Conservation (phyloP, 345 rosid genomes). For the Syzygium aromaticum region DNA sequence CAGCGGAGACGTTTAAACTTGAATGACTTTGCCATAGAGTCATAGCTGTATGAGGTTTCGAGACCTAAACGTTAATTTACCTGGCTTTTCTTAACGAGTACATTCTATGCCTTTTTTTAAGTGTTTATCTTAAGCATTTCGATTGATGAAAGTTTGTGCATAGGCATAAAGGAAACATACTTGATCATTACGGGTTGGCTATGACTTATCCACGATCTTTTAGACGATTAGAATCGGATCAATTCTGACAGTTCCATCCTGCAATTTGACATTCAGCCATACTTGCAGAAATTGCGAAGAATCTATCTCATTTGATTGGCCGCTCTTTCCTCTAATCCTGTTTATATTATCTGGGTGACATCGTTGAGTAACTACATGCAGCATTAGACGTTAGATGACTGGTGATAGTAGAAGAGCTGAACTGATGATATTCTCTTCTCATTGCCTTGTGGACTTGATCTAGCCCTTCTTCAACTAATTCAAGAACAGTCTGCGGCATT, state of each 20-base stretch:
- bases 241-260: background rate
- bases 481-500: conserved; percentile 81
- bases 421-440: conserved; percentile 59
- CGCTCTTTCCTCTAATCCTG: background rate
- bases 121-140: background rate
- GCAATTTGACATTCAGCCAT: background rate
- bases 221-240: background rate
- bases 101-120: background rate
- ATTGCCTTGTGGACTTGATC: conserved; percentile 74
- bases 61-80: background rate
- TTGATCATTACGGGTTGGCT: background rate
- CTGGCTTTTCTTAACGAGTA: background rate
- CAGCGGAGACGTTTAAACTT: conserved; percentile 13
- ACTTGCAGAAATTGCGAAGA: background rate
- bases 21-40: background rate
- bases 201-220: background rate
- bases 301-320: background rate
- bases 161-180: background rate
- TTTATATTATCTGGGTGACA: conserved; percentile 68
- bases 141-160: background rate
- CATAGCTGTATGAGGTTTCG: background rate
- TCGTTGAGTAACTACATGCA: conserved; percentile 75
- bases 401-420: conserved; percentile 41
- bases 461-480: conserved; percentile 75
- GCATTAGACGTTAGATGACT: conserved; percentile 50